These are phyloP conservation scores for Oryza meridionalis DNA, from an alignment of 176 grass and related monocot genomes.

Conservation along the genomic window DNA sequence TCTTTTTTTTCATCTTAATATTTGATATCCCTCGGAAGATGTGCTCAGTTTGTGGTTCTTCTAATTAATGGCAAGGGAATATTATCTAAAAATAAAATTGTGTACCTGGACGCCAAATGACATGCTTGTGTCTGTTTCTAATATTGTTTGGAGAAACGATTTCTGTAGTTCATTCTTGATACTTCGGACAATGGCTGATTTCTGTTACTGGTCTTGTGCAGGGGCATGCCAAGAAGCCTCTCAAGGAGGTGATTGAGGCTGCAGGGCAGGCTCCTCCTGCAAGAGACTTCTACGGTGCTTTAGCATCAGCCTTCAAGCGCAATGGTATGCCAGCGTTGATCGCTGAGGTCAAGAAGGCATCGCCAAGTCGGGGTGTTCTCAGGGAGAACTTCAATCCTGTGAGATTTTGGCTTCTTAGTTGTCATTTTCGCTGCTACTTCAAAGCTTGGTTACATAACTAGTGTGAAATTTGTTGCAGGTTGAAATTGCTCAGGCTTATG, in stretches of 20 bases:
- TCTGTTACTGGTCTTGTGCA: conserved; percentile 16
- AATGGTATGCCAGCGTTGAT: conserved; percentile 76
- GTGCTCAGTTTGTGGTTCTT: not conserved
- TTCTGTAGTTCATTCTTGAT: not conserved
- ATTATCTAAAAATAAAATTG: not conserved
- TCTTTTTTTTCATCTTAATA: not conserved
- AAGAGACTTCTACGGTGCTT: conserved; percentile 76
- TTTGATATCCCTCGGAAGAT: not conserved
- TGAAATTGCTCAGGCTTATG: conserved; percentile 71
- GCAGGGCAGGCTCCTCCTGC: conserved; percentile 53
- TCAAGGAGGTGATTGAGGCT: conserved; percentile 50
- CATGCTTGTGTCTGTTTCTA: not conserved
- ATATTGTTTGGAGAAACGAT: not conserved
- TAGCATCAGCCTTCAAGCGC: conserved; percentile 55
- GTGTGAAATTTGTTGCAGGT: conserved; percentile 41
- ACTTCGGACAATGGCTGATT: conserved; percentile 15
- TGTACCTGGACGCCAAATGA: not conserved
- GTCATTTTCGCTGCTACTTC: not conserved
- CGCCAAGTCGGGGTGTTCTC: conserved; percentile 80
- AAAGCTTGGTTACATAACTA: conserved; percentile 20
- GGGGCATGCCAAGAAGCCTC: conserved; percentile 45
- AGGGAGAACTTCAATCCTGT: conserved; percentile 93
- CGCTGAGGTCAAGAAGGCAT: conserved; percentile 95
- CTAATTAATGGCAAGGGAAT: conserved; percentile 21
- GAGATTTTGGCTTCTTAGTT: conserved; percentile 35